phyloP scores from a whole-genome alignment of 306 rosid genomes.

The Quercus gilva region DNA sequence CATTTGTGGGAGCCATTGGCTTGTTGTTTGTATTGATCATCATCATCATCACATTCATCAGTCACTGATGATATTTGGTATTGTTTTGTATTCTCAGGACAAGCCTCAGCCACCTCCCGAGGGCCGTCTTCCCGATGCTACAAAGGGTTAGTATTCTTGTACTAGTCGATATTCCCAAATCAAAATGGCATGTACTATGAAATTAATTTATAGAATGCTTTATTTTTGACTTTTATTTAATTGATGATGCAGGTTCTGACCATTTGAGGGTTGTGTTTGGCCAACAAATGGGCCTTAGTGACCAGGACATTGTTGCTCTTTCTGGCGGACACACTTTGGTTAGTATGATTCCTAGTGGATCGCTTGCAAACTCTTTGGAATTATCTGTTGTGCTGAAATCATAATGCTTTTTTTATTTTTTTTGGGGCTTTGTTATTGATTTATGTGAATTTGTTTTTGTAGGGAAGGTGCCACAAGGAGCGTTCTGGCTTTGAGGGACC shows the following conservation, averaged over 20 bases:
- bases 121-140: conserved; percentile 93
- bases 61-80: not conserved
- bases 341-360: not conserved
- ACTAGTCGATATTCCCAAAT: not conserved
- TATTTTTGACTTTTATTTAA: not conserved
- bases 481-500: conserved; percentile 99
- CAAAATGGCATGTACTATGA: too few relatives aligned
- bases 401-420: not conserved
- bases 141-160: conserved; percentile 46
- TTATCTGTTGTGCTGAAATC: not conserved
- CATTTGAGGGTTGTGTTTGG: conserved; percentile 85
- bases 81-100: conserved; percentile 45
- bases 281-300: conserved; percentile 79
- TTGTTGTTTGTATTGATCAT: too few relatives aligned
- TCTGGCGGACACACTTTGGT: conserved; percentile 96
- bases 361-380: not conserved
- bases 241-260: conserved; percentile 60
- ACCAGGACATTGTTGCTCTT: conserved; percentile 87
- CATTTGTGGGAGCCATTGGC: too few relatives aligned
- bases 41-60: too few relatives aligned
- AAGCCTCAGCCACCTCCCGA: conserved; percentile 75
- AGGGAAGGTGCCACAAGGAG: conserved; percentile 98
- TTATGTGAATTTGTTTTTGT: not conserved
- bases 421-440: not conserved
- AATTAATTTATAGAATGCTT: too few relatives aligned